Base-by-base conservation (phyloP, 2,329 filamentous ascomycete species). In the Neodidymelliopsis sp. region DNA sequence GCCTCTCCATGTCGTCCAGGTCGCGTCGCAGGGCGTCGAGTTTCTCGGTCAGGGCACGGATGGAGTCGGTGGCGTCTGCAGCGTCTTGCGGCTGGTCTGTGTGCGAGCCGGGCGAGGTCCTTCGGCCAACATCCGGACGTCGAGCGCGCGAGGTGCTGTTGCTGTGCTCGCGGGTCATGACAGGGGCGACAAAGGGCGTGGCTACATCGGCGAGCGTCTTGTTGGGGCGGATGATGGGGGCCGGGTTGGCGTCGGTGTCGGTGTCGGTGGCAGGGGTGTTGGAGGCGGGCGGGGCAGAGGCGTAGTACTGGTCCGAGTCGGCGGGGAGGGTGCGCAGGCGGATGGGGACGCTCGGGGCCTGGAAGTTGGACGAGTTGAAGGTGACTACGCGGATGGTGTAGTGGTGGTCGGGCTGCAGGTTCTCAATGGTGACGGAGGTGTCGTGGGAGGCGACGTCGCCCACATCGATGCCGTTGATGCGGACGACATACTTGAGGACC, bases 381-480 rank as follows among this genome's bases (percentile, higher is more conserved):
- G 93, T 91, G 60, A 97, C 89, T 43, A 97, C 90, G 52, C 93
- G 88, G 20, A 99, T 87, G 58, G 96, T 95, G 75, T 97, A 97
- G 65, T 92, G 95, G 64, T 90, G 89, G 57, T 88, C 86, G 0
- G 94, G 91, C 62, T 88, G 87, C 6, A 99, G 80, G 28, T 92
- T 91, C 23, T 89, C 91, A 45, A 99, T 91, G 34, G 90, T 92
- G 42, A 97, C 91, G n/a, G 91, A 89, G 0, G 88, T 91, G 70
- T 96, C 91, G 59, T 85, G 83, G 62, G 86, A 85, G 56, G 84
- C 86, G 33, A 92, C 90, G 66, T 96, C 90, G 62, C 92, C 94
- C 57, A 97, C 89, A 76, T 91, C 90, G 31, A 93, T 87, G 30
- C 93, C 93, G 73, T 99, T 97, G 57, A 99, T 87, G 70, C 96